Base-by-base conservation (phyloP, 129 eudicot species). In the sunflower (Helianthus annuus) region DNA sequence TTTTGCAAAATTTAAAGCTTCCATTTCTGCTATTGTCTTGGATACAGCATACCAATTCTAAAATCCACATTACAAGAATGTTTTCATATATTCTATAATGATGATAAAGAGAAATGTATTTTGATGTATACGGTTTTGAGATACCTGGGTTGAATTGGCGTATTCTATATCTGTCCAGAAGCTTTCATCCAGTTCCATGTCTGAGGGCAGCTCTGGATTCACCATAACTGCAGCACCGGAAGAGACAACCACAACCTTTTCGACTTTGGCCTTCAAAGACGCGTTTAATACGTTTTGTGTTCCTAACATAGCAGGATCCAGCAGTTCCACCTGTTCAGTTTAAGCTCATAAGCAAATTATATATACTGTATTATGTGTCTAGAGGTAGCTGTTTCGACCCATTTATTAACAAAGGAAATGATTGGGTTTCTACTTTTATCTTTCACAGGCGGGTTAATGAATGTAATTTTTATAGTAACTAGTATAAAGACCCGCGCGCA, bases 241-340 rank as follows among this genome's bases (percentile, higher is more conserved):
- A 15, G 88, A 84, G 0, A 84, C 81, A 29, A 80, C 76, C 66
- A 84, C 83, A 19, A 80, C 76, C 70, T 77, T 80, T 52, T 70
- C 24, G 36, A 84, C 85, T 64, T 70, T 59, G 34, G 80, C 74
- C 68, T 76, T 66, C 45, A 61, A 16, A 75, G 83, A 81, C 11
- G 88, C 85, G 2, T 84, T 80, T 34, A 84, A 56, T 70, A 81
- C 85, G 53, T 84, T 84, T 48, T 13, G 72, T 44, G 85, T 84
- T 66, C 85, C 88, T 40, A 54, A 16, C 73, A 80, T 65, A 45
- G 83, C 83, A 15, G 83, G 88, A 65, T 77, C 83, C 11, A 84
- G 58, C 49, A 80, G 29, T 48, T 80, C 78, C 48, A n/a, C 79
- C 85, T 80, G 80, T 27, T 19, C 22, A 19, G 22, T 19, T 19